Base-by-base conservation (phyloP, 495 filamentous ascomycete species). In the Xylaria palmicola region DNA sequence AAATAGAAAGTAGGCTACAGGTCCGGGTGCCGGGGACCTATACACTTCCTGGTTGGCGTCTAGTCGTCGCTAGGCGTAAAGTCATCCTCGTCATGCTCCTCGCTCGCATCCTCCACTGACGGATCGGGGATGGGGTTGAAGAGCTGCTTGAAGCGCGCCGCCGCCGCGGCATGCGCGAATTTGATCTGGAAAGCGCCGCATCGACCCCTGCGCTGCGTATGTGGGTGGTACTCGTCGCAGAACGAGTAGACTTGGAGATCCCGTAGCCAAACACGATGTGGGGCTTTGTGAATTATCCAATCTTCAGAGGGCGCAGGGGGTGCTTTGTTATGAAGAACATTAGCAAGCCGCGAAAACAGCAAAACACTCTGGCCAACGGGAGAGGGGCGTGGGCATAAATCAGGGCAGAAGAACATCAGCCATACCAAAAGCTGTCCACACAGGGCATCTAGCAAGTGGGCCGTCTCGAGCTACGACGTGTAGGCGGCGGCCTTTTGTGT, bases 381-480 rank as follows among this genome's bases (percentile, higher is more conserved):
- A 29, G 2, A 40, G 7, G 30, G 27, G 8, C 7, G 22, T n/a
- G 39, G 15, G 45, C 36, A 43, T 22, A 19, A 19, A 30, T 36
- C 0, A 24, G 27, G 8, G 3, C 12, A 20, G 9, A 36, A 34
- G 39, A 52, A 29, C 20, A 24, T 17, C 40, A 57, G 22, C 62
- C 75, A 15, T 74, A 85, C 82, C 70, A 64, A 91, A 92, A 0
- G 89, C 88, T 4, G 87, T 91, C 89, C 89, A 92, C 20, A 91
- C 83, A 0, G 89, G 89, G 55, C 80, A 83, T 32, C 71, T 74
- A 43, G 69, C 67, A 8, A 83, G 64, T 52, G 79, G 77, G 6
- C 82, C 82, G 40, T 78, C 76, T 70, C 75, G 77, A 1, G 82
- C 77, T 0, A 78, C 75, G 48, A 80, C 81, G 29, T 82, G 79